Conservation (phyloP, 2,329 filamentous ascomycete genomes). For the Ophidiomyces ophidiicola region DNA sequence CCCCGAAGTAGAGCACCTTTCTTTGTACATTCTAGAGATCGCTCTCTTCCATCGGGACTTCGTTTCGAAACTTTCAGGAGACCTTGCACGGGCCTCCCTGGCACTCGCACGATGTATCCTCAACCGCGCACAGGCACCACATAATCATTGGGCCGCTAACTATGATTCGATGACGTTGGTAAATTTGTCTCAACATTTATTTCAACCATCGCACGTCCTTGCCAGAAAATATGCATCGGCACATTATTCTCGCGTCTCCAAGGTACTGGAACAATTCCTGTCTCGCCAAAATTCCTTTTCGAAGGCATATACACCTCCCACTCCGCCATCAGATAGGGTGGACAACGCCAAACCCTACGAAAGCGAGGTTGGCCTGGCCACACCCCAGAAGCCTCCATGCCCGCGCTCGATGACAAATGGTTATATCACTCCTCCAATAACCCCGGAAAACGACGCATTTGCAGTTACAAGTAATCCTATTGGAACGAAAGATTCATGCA, state of each 20-base stretch:
- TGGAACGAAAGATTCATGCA: constrained; percentile 20
- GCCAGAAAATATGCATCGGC: constrained; percentile 56
- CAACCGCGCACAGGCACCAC: constrained; percentile 61
- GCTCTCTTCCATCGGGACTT: constrained; percentile 95
- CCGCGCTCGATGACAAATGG: constrained; percentile 28
- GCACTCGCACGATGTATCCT: constrained; percentile 80
- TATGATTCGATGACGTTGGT: constrained; percentile 44
- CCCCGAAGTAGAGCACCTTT: constrained; percentile 85
- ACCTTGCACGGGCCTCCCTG: constrained; percentile 77
- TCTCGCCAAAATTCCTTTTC: constrained; percentile 48
- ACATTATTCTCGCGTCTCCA: constrained; percentile 53
- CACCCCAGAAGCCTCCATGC: constrained; percentile 31
- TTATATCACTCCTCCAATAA: constrained; percentile 39
- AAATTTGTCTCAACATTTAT: constrained; percentile 52
- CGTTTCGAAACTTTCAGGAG: constrained; percentile 79
- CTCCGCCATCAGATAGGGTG: constrained; percentile 30
- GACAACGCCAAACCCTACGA: constrained; percentile 31
- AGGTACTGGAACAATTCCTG: constrained; percentile 54
- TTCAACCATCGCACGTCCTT: constrained; percentile 55
- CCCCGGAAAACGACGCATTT: constrained; percentile 35
- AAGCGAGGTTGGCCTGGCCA: constrained; percentile 32
- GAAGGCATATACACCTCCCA: constrained; percentile 32
- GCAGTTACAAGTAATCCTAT: constrained; percentile 26
- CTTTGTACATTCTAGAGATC: constrained; percentile 86
- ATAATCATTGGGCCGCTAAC: constrained; percentile 58